Evolutionary conservation across 495 filamentous ascomycete species (phyloP).

Genomic region (Polyplosphaeria fusca): DNA sequence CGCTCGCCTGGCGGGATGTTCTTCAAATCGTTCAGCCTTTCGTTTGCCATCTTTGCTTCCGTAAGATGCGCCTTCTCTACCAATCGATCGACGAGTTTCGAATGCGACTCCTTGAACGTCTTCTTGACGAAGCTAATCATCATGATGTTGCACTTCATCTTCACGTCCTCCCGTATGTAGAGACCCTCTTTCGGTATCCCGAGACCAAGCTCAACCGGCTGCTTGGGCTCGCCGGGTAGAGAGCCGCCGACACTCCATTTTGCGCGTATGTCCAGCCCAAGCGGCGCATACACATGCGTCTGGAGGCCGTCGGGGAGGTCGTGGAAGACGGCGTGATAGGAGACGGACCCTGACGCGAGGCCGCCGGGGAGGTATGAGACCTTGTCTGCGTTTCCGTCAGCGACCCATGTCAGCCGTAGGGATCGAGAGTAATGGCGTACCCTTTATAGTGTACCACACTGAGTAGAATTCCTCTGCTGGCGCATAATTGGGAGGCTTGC

Average conservation of each 20-base stretch:
- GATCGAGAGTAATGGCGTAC: constrained; percentile 27
- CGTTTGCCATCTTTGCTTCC: constrained; percentile 25
- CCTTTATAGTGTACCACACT: constrained; percentile 65
- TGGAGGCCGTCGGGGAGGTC: constrained; percentile 64
- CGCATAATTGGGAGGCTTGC: constrained; percentile 60
- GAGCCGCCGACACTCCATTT: constrained; percentile 65
- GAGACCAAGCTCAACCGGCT: constrained; percentile 59
- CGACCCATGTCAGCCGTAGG: neutral
- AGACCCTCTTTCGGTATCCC: constrained; percentile 61
- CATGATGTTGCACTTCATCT: constrained; percentile 71
- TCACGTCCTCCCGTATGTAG: constrained; percentile 72
- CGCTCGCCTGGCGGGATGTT: constrained; percentile 15
- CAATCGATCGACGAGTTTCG: constrained; percentile 61
- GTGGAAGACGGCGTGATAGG: constrained; percentile 73
- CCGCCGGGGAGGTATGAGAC: constrained; percentile 70
- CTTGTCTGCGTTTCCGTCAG: constrained; percentile 50
- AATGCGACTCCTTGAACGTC: constrained; percentile 69
- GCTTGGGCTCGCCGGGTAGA: constrained; percentile 59
- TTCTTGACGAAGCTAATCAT: constrained; percentile 70
- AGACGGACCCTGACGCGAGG: constrained; percentile 60
- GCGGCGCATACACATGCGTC: constrained; percentile 71
- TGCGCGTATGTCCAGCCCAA: constrained; percentile 64
- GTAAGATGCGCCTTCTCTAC: constrained; percentile 53
- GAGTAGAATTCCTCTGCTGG: constrained; percentile 63
- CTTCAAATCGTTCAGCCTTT: constrained; percentile 19